A percentile compares a stretch with the other conserved stretches of the same genome.
Evolutionary conservation across 2,329 filamentous ascomycete genomes (phyloP).

Genomic region (Arthrocladium fulminans): DNA sequence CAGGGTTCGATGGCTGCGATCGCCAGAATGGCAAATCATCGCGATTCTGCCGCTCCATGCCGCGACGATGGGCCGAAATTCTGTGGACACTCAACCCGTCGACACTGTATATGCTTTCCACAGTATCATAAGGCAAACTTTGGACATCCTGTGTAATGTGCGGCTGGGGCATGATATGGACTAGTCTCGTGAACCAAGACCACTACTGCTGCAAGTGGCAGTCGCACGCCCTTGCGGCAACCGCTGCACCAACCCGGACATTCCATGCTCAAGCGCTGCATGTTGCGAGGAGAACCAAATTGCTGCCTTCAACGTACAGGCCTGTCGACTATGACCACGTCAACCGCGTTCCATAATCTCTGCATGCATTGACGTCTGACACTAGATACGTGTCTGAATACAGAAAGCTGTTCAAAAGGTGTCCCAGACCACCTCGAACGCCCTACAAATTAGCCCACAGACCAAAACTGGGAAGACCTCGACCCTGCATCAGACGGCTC

Average conservation of each 20-base stretch:
- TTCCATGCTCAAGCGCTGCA: background rate
- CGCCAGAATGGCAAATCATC: no score
- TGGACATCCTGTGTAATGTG: no score
- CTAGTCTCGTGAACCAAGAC: no score
- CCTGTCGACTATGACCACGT: background rate
- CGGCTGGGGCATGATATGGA: no score
- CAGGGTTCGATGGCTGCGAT: no score
- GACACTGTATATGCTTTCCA: no score
- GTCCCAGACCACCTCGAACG: background rate
- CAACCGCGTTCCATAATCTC: background rate
- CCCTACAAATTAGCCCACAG: background rate
- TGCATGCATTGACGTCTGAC: background rate
- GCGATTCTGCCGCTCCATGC: no score
- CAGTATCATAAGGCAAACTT: no score
- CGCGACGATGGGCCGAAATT: no score
- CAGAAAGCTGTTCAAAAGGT: background rate
- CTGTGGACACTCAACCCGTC: no score
- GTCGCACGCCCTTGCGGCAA: background rate
- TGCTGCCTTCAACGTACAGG: background rate
- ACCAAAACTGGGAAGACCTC: no score
- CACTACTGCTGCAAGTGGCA: background rate
- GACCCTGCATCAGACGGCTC: no score
- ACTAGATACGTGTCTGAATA: background rate
- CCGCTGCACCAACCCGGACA: background rate
- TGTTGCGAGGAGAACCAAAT: background rate